A percentile compares a stretch with the other conserved stretches of the same genome.
These are phyloP conservation scores for Apiotrichum domesticum DNA, from an alignment of 1,284 basidiomycete genomes.

Conservation along the genomic window DNA sequence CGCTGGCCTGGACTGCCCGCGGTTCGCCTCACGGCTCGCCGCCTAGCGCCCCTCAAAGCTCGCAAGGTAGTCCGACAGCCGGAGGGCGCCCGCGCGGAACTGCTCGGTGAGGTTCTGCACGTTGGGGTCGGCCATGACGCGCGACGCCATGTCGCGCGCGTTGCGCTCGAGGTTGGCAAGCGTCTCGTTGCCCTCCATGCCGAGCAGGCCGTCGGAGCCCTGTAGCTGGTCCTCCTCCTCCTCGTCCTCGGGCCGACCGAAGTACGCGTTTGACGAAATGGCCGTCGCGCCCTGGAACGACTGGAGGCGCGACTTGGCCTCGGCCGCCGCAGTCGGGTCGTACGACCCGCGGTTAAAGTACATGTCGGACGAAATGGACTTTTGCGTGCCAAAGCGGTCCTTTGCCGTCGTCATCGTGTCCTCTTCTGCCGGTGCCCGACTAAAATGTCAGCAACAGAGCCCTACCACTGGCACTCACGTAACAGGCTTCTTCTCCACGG, in stretches of 20 bases:
- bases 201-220: constrained; percentile 54
- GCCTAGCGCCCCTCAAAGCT: constrained; percentile 40
- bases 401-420: constrained; percentile 68
- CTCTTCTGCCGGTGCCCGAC: constrained; percentile 51
- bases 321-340: constrained; percentile 64
- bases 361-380: constrained; percentile 93
- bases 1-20: too few species aligned
- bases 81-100: constrained; percentile 71
- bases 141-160: constrained; percentile 70
- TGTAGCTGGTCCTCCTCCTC: constrained; percentile 40
- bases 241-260: constrained; percentile 74
- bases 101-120: constrained; percentile 82
- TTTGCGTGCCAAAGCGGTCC: constrained; percentile 85
- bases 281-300: constrained; percentile 87
- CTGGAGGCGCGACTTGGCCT: constrained; percentile 76
- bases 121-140: constrained; percentile 80
- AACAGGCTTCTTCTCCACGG: constrained; percentile 51
- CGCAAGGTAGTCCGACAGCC: constrained; percentile 72
- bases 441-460: constrained; percentile 5
- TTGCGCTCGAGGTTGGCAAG: constrained; percentile 60
- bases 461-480: background rate
- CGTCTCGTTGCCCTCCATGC: constrained; percentile 63
- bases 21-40: too few species aligned
- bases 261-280: constrained; percentile 93
- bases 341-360: constrained; percentile 89